A percentile compares a stretch with the other conserved stretches of the same genome.
These are phyloP conservation scores for Backusella tarrabulga DNA, from an alignment of 192 early-diverging fungal species.

Conservation along the genomic window DNA sequence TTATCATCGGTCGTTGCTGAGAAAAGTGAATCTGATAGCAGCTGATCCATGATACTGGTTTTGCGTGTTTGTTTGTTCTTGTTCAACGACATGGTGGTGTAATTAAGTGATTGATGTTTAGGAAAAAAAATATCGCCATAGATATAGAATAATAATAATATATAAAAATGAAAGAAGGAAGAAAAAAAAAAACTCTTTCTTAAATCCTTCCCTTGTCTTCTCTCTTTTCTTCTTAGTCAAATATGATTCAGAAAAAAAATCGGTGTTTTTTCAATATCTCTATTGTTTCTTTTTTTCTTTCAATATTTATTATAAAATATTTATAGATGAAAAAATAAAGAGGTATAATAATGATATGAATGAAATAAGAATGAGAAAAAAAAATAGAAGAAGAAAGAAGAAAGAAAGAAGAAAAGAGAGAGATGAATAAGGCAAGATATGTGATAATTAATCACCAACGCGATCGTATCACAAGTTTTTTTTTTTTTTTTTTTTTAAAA, in stretches of 20 bases:
- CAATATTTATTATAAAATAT: not conserved
- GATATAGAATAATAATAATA: not conserved
- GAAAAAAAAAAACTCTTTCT: not conserved
- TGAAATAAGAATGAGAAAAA: not conserved
- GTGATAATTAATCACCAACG: conserved; percentile 9
- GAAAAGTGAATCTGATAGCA: conserved; percentile 14
- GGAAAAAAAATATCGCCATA: conserved; percentile 15
- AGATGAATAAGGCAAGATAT: not conserved
- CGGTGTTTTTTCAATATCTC: not conserved
- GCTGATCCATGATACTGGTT: not conserved
- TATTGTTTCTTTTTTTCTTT: not conserved
- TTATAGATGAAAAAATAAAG: not conserved
- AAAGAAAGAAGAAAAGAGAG: not conserved
- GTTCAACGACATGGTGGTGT: conserved; percentile 14
- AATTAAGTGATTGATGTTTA: conserved; percentile 4
- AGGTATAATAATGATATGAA: not conserved
- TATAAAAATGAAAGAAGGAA: not conserved
- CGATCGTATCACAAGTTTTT: conserved; percentile 6
- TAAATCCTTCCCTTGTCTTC: not conserved
- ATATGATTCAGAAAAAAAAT: not conserved
- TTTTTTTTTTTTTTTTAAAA: not conserved
- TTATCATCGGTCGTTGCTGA: not conserved
- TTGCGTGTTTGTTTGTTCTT: not conserved
- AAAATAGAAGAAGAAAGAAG: not conserved
- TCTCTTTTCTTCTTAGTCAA: not conserved